Base-by-base conservation (phyloP, 345 rosid species). In the Rubroshorea leprosula region DNA sequence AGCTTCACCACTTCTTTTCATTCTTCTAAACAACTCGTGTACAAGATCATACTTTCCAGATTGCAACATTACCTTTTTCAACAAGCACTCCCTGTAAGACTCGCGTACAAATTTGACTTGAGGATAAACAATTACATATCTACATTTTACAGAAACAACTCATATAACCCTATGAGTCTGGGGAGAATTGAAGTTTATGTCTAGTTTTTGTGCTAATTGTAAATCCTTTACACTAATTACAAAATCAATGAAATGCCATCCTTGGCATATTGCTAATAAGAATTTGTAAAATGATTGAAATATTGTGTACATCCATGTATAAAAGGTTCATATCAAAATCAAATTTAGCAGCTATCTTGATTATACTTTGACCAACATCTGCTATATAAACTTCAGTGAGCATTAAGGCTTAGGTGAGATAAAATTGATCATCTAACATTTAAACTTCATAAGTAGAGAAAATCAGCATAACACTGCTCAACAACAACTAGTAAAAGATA, bases 11-110 rank as follows among this genome's bases (percentile, higher is more conserved):
- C 86, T 80, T 72, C 66, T 76, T 72, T 78, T 83, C 96, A 92
- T 86, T 70, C 83, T 92, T 70, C 57, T 55, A 57, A 84, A 86
- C 63, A 73, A 80, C 49, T 78, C 78, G 22, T 92, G 74, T 53
- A 92, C 98, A 64, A 76, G 72, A 57, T 83, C 87, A 48, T 86
- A 83, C 80, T 86, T 86, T 18, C 95, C 95, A 67, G 90, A 86
- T 71, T 77, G 75, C 69, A 89, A 73, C 98, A 88, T 89, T 62
- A 89, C 96, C 98, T 89, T 79, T 89, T 79, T 73, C 61, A 86
- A 76, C 69, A 80, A 80, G 68, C 57, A 85, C 44, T 57, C 62
- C 74, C 74, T 67, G 80, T 85, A 72, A 85, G 88, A 57, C 81
- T 82, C 60, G 64, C 60, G 74, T 74, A 29, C 55, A 73, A 54